phyloP scores from a whole-genome alignment of 2,329 filamentous ascomycete genomes.

The Volutella citrinella region DNA sequence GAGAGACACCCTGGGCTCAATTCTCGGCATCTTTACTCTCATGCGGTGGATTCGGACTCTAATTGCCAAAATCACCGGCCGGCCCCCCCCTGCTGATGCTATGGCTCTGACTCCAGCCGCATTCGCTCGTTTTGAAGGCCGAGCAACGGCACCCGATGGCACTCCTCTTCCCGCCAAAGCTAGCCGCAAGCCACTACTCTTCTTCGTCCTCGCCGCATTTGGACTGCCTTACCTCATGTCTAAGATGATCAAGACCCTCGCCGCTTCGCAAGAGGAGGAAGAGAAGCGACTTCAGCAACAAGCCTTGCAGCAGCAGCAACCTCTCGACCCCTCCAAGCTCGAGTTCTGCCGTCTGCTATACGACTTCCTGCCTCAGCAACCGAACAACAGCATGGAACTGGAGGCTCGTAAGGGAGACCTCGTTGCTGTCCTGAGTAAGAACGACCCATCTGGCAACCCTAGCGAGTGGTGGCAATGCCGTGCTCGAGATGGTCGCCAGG shows the following conservation, averaged over 20 bases:
- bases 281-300: slow-evolving; percentile 55
- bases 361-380: slow-evolving; percentile 87
- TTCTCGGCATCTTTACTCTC: slow-evolving; percentile 91
- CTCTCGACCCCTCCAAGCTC: slow-evolving; percentile 82
- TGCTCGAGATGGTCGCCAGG: slow-evolving; percentile 82
- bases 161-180: slow-evolving; percentile 66
- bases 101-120: slow-evolving; percentile 84
- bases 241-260: slow-evolving; percentile 86
- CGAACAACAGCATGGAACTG: slow-evolving; percentile 71
- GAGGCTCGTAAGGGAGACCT: slow-evolving; percentile 93
- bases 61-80: slow-evolving; percentile 88
- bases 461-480: slow-evolving; percentile 98
- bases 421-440: slow-evolving; percentile 89
- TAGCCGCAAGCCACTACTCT: slow-evolving; percentile 91
- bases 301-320: slow-evolving; percentile 47
- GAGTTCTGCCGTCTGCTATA: slow-evolving; percentile 95
- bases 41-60: slow-evolving; percentile 93
- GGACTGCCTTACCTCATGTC: slow-evolving; percentile 96
- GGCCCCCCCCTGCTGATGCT: slow-evolving; percentile 83
- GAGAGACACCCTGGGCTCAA: slow-evolving; percentile 86
- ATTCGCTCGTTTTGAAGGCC: slow-evolving; percentile 85
- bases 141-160: slow-evolving; percentile 57
- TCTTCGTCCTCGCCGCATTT: slow-evolving; percentile 93
- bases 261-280: slow-evolving; percentile 81
- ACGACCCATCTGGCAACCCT: slow-evolving; percentile 84